These are phyloP conservation scores for Metarhizium humberi DNA, from an alignment of 2,329 filamentous ascomycete species.

Conservation along the genomic window DNA sequence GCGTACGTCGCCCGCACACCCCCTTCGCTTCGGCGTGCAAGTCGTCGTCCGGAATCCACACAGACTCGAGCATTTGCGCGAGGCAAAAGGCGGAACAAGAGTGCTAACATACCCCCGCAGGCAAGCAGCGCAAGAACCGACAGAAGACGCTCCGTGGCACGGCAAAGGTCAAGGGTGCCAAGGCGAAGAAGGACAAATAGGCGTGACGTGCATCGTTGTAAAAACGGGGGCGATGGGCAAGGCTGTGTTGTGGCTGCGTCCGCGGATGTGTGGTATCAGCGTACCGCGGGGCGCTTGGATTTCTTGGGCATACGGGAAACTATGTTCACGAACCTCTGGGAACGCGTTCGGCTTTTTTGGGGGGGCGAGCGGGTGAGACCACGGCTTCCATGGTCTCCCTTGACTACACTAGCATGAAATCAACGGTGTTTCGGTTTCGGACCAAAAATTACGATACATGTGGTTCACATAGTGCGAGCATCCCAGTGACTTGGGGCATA, in stretches of 20 bases:
- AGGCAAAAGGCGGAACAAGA: neutral
- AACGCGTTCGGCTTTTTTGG: conserved; percentile 3
- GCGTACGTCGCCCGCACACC: conserved; percentile 58
- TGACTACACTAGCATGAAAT: conserved; percentile 33
- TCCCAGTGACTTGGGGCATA: too few species aligned
- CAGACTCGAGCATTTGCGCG: neutral
- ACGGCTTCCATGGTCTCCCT: conserved; percentile 20
- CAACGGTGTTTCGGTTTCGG: conserved; percentile 33
- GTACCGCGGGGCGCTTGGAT: conserved; percentile 19
- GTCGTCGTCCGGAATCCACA: too few species aligned
- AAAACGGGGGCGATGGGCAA: conserved; percentile 18
- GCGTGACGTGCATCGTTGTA: conserved; percentile 28
- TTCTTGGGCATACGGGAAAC: conserved; percentile 8
- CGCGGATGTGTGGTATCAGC: conserved; percentile 15
- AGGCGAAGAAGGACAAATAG: conserved; percentile 92
- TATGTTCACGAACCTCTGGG: conserved; percentile 18
- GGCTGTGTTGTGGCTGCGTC: conserved; percentile 4
- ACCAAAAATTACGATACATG: conserved; percentile 14
- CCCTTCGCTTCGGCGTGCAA: neutral
- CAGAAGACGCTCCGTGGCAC: conserved; percentile 97
- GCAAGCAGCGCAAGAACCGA: conserved; percentile 99
- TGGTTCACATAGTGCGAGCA: neutral
- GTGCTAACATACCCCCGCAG: conserved; percentile 40
- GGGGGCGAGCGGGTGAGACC: neutral
- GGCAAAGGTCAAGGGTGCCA: conserved; percentile 94